These are phyloP conservation scores for Sphaceloma murrayae DNA, from an alignment of 2,329 filamentous ascomycete species.

Conservation along the genomic window DNA sequence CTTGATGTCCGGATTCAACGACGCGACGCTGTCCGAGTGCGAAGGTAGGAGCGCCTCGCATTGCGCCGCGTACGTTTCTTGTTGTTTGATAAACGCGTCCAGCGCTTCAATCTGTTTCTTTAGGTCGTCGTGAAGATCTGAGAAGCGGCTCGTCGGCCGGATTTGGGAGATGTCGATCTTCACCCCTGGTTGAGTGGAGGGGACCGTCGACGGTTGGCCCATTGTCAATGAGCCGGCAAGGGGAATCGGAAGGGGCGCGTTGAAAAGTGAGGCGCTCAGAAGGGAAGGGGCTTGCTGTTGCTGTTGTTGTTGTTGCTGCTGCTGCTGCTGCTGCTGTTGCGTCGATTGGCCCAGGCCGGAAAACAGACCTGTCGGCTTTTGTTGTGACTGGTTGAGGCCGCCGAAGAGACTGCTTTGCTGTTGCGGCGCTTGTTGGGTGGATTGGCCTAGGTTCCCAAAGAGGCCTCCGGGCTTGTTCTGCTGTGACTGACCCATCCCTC, in stretches of 20 bases:
- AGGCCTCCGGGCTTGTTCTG: slow-evolving; percentile 23
- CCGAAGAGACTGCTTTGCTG: slow-evolving; percentile 15
- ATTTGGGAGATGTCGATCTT: slow-evolving; percentile 71
- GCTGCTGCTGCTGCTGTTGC: slow-evolving; percentile 28
- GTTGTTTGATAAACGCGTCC: slow-evolving; percentile 69
- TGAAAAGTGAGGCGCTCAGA: slow-evolving; percentile 22
- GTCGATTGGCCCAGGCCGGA: slow-evolving; percentile 21
- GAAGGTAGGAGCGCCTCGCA: slow-evolving; percentile 56
- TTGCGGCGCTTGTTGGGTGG: slow-evolving; percentile 11
- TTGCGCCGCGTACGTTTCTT: slow-evolving; percentile 67
- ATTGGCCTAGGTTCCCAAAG: slow-evolving; percentile 27
- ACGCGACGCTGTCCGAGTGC: slow-evolving; percentile 54
- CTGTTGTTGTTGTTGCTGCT: slow-evolving; percentile 22
- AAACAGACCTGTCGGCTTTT: slow-evolving; percentile 26
- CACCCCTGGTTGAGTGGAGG: slow-evolving; percentile 51
- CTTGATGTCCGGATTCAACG: slow-evolving; percentile 55
- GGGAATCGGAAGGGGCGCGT: slow-evolving; percentile 20
- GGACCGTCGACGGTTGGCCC: slow-evolving; percentile 37
- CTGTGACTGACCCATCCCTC: slow-evolving; percentile 16
- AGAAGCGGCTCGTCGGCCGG: slow-evolving; percentile 80
- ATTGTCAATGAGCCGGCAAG: slow-evolving; percentile 32
- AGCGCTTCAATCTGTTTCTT: slow-evolving; percentile 68
- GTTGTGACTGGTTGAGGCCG: slow-evolving; percentile 23
- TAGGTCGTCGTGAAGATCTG: slow-evolving; percentile 73
- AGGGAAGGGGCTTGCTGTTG: slow-evolving; percentile 26